Base-by-base conservation (phyloP, 1,284 basidiomycete species). In the Austroboletus niveus region DNA sequence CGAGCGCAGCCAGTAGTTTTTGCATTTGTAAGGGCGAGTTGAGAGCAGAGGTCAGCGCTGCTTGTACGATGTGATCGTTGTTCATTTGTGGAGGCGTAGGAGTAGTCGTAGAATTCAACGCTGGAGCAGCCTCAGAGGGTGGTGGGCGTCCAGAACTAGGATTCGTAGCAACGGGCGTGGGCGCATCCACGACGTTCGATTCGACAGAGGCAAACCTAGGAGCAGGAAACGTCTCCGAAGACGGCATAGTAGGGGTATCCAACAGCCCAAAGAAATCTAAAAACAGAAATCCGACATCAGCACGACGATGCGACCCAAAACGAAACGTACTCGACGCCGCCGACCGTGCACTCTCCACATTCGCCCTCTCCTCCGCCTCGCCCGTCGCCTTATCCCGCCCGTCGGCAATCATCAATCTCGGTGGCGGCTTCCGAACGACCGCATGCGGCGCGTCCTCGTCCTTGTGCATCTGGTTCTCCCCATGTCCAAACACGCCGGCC, bases 401-500 rank as follows among this genome's bases (percentile, higher is more conserved):
- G 57, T 82, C 80, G 49, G 82, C 84, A 49, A 91, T 89, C 81
- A 91, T 75, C 40, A 92, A 66, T 45, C 85, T 24, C 22, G 22
- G 72, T 55, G 79, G 73, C 31, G 75, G 72, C 47, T 76, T 74
- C 49, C 77, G 72, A 17, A 86, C 74, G 4, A 82, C 76, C 17
- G 72, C 74, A 42, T 72, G 72, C 27, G 74, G 64, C 29, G 72
- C 55, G 48, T 69, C 72, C 48, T 79, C 76, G 48, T 76, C 75
- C 58, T 77, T 78, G 49, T 68, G 71, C 44, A 70, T 70, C 42
- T 68, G 65, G 35, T 58, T 72, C 17, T 72, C 73, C 0, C 75
- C 70, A 46, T 77, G 76, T 42, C 94, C 94, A 72, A 98, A 98
- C 2, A 98, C 88, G 29, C 93, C 87, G 17, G 94, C 94, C 46